Base-by-base conservation (phyloP, 225 moss, liverwort and hornwort species). In the Polytrichum formosum region DNA sequence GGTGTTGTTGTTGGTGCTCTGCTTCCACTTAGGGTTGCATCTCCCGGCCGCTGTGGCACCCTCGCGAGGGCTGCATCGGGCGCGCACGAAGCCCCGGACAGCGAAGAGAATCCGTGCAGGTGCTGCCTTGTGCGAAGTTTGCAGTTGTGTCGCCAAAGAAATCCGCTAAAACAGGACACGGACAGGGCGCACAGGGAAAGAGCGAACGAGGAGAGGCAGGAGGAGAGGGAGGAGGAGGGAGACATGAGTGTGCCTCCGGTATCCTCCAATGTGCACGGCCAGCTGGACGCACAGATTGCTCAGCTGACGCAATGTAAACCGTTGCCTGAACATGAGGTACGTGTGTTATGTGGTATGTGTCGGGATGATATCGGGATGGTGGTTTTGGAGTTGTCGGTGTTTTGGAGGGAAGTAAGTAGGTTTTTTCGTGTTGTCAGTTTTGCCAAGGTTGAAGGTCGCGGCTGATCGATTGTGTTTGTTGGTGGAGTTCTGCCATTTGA, bases 241-340 rank as follows among this genome's bases (percentile, higher is more conserved):
- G 70, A 53, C 65, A 82, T 85, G 82, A 82, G 76, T 74, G 64
- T 68, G 20, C 70, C 79, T 60, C 79, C 74, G 33, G 76, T 79
- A 54, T 79, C 82, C 22, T 85, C 85, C 19, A 81, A 75, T 73
- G 70, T 71, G 67, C 83, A 77, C 65, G 85, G 82, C 27, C 82
- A 85, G 82, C 79, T 82, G 65, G 85, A 85, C 67, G 84, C 80
- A 13, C 79, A 78, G 73, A 81, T 81, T 81, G 70, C 78, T 53
- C 81, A 79, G 76, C 74, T 74, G 70, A 71, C 19, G 37, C 74
- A 54, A 74, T 72, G 82, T 79, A 82, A 72, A 35, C 82, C 76
- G 20, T 63, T 66, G 6, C 76, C 61, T 0, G 76, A 85, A 72
- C 69, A 71, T 23, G 82, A 79, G 79, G 79, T 75, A 56, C 31